Base-by-base conservation (phyloP, 2,329 filamentous ascomycete species). In the Phoma herbarum region DNA sequence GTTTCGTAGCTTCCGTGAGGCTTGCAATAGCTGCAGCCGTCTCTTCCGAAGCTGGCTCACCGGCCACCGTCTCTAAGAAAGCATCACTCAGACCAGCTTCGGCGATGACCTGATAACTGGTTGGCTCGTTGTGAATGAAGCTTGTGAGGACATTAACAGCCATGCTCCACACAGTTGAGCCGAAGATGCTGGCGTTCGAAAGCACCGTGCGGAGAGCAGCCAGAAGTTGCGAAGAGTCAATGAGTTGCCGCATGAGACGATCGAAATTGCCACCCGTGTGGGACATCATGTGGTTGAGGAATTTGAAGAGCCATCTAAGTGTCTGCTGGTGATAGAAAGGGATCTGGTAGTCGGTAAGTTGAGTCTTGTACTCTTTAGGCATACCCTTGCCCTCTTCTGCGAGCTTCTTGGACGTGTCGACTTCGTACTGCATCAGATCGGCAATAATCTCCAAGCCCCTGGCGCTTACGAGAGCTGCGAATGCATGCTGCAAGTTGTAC, bases 121-220 rank as follows among this genome's bases (percentile, higher is more conserved):
- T 99, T 0, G 95, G 95, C 71, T 99, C 95, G 73, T 98, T 97
- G 78, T 99, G 96, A 69, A 99, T 96, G 77, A 99, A 99, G 68
- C 92, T 94, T 72, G 92, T 95, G 49, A 99, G 82, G 56, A 97
- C 94, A 53, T 90, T 93, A 61, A 97, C 92, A 7, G 93, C 90
- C 74, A 93, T 93, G 47, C 93, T 97, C 95, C 95, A 99, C 5
- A 98, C 92, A 59, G 95, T 90, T 2, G 94, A 95, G 12, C 95
- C 95, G 74, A 93, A 99, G 35, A 88, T 83, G 51, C 83, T 83
- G 35, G 91, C 89, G 69, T 96, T 90, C 63, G 90, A 88, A 63
- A 97, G 90, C 44, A 99, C 91, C 35, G 88, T 84, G 52, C 91
- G 88, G 49, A 99, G 83, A 57, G 91, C 92, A 22, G 83, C 85